phyloP scores from a whole-genome alignment of 192 early-diverging fungal genomes.

The Umbelopsis vinacea region DNA sequence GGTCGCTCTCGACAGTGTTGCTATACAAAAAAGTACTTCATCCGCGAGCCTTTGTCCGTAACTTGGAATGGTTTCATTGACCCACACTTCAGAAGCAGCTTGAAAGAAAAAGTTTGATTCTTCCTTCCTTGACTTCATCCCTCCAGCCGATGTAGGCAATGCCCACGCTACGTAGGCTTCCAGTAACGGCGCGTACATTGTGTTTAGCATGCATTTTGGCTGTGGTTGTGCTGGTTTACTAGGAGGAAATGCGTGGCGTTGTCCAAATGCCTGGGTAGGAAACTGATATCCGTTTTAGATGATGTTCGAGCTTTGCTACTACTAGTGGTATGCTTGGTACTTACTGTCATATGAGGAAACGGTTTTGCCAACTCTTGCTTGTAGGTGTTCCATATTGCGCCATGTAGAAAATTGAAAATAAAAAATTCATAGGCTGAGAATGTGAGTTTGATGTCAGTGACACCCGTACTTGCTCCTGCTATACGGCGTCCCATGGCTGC shows the following conservation, averaged over 20 bases:
- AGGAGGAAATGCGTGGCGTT: background rate
- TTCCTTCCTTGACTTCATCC: constrained; percentile 5
- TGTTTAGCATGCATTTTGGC: constrained; percentile 12
- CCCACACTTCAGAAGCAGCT: constrained; percentile 8
- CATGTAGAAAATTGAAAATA: constrained; percentile 12
- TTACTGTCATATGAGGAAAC: constrained; percentile 1
- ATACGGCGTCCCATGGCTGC: background rate
- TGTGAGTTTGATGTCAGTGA: background rate
- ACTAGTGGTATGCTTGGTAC: background rate
- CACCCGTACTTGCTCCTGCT: background rate
- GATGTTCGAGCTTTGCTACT: background rate
- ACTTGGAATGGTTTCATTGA: background rate
- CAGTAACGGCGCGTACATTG: background rate
- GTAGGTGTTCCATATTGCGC: constrained; percentile 10
- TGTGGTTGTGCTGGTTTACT: background rate
- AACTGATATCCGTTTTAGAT: background rate
- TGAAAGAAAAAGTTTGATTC: constrained; percentile 10
- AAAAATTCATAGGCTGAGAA: constrained; percentile 16
- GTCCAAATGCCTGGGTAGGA: constrained; percentile 1
- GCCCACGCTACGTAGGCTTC: constrained; percentile 7
- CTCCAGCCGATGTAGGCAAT: background rate
- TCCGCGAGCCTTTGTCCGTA: background rate
- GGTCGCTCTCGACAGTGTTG: background rate
- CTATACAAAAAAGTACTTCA: background rate
- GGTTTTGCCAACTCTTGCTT: background rate